Evolutionary conservation across 2,329 filamentous ascomycete species (phyloP), one percentile per base, ranked within the genome.

Genomic region (Sporothrix schenckii): DNA sequence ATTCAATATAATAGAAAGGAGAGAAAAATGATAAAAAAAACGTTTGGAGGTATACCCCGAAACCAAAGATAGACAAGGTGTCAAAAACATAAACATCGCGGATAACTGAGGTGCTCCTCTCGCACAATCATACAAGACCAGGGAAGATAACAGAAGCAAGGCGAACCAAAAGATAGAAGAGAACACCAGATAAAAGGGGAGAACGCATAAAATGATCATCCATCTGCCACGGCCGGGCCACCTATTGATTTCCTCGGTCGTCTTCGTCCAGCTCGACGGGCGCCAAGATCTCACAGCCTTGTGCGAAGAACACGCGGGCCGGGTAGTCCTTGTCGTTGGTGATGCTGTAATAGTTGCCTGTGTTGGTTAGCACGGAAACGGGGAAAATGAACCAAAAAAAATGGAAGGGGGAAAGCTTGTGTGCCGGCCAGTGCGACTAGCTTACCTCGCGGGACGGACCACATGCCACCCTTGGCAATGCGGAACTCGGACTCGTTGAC

Each of bases 261-360:
- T 54, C 65, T 10, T 73, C 70, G 44, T 67, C 73, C 14, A 75
- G 72, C 49, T 74, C 74, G 50, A 74, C 69, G 10, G 75, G 73
- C 11, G 80, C 77, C 2, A 74, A 44, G 13, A 85, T 76, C 76
- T 89, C 92, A 79, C 91, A 94, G 7, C 91, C 94, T 79, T 99
- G 95, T 0, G 93, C 89, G 80, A 98, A 99, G 83, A 98, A 98
- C 65, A 98, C 85, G 52, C 91, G 88, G 4, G 92, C 92, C 4
- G 89, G 86, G 72, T 85, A 83, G 73, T 90, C 85, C 76, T 89
- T 89, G 70, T 92, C 89, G 79, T 98, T 99, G 69, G 86, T 85
- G 76, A 99, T 97, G 77, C 91, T 92, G 80, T 99, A 99, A 76
- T 93, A 91, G 78, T 98, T 98, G 67, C 94, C 94, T 97, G 74